Conservation (phyloP, 108 stramenopile genomes). For the Nitzschia sp. region DNA sequence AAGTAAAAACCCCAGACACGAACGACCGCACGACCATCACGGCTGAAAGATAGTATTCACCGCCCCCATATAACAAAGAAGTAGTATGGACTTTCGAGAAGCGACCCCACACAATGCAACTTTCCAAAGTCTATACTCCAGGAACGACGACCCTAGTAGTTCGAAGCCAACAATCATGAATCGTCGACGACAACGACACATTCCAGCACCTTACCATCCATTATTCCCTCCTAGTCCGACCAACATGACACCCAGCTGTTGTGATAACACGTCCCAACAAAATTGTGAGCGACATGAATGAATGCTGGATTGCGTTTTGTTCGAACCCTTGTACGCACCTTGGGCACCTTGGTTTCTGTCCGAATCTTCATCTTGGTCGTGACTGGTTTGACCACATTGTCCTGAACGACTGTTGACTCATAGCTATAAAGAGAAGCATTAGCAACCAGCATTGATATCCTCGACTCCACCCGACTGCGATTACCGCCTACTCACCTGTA, state of each 20-base stretch:
- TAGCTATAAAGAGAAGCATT: conserved; percentile 53
- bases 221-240: conserved; percentile 98
- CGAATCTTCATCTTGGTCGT: conserved; percentile 81
- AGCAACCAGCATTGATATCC: background rate
- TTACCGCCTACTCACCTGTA: conserved; percentile 67
- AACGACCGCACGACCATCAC: too few relatives aligned
- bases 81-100: too few relatives aligned
- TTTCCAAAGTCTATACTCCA: too few relatives aligned
- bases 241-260: conserved; percentile 91
- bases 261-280: background rate
- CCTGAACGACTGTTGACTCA: conserved; percentile 90
- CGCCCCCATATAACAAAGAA: too few relatives aligned
- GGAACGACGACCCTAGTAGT: too few relatives aligned
- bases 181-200: background rate
- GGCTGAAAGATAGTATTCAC: too few relatives aligned
- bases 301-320: too few relatives aligned
- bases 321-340: conserved; percentile 41
- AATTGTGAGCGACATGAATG: too few relatives aligned
- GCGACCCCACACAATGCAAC: too few relatives aligned
- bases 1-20: too few relatives aligned
- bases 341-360: conserved; percentile 89
- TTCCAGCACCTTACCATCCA: conserved; percentile 80
- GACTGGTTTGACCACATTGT: conserved; percentile 75
- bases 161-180: background rate
- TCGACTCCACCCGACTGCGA: background rate